Percentiles rank a stretch among this genome's conserved stretches.
Evolutionary conservation across 257 asterid genomes (phyloP).

Genomic region (Solanum tacnaense): DNA sequence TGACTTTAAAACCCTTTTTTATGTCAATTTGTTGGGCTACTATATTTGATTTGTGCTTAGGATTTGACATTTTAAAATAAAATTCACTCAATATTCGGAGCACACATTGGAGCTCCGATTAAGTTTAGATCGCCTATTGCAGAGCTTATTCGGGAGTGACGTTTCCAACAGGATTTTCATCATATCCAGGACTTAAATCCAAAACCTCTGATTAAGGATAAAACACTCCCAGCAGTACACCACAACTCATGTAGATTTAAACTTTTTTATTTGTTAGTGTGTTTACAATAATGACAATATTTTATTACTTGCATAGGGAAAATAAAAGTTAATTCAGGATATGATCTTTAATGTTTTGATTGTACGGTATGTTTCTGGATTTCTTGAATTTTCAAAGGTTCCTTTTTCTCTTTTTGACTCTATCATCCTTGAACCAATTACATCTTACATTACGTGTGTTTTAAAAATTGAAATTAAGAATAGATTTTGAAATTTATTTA

Average conservation of each 20-base stretch:
- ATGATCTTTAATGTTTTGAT: neutral
- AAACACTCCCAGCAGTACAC: no score
- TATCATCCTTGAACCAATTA: neutral
- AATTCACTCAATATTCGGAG: no score
- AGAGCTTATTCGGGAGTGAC: no score
- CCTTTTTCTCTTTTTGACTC: neutral
- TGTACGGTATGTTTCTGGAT: neutral
- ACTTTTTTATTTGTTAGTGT: neutral
- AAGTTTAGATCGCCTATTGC: no score
- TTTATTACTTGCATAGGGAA: neutral
- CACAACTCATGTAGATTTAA: no score
- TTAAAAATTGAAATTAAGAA: neutral
- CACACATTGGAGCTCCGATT: no score
- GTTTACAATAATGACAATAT: neutral
- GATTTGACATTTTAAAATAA: neutral
- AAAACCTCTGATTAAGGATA: no score
- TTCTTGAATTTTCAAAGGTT: neutral
- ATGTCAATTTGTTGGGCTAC: neutral
- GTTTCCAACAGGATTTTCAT: no score
- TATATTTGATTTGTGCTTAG: neutral
- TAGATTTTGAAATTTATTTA: neutral
- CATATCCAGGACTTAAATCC: rapidly evolving
- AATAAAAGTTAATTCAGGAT: neutral
- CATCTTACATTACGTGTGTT: neutral
- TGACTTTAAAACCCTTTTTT: neutral